phyloP scores from a whole-genome alignment of 169 alveolate species.

The Theileria parva region DNA sequence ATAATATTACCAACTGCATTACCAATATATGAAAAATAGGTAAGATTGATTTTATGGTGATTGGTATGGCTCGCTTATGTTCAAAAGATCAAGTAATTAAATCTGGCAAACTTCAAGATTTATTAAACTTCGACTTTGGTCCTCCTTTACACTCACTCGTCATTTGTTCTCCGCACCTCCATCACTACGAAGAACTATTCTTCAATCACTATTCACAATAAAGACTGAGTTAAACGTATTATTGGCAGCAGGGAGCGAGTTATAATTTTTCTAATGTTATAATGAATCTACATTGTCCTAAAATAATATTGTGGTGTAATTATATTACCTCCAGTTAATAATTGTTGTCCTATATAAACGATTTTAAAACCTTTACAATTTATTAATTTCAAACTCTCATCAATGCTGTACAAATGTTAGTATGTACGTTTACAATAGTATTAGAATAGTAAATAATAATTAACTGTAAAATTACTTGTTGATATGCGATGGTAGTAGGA shows the following conservation, averaged over 20 bases:
- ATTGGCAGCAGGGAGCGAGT: neutral
- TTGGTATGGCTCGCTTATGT: slow-evolving; percentile 95
- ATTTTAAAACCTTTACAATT: slow-evolving; percentile 12
- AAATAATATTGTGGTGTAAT: neutral
- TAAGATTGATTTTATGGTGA: slow-evolving; percentile 75
- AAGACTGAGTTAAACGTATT: too few relatives aligned
- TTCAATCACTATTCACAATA: slow-evolving; percentile 20
- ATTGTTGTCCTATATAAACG: slow-evolving; percentile 47
- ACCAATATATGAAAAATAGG: slow-evolving; percentile 54
- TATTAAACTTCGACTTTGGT: slow-evolving; percentile 87
- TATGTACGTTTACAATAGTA: neutral
- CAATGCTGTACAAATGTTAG: slow-evolving; percentile 6
- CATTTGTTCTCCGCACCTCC: slow-evolving; percentile 88
- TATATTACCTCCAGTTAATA: slow-evolving; percentile 43
- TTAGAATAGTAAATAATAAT: too few relatives aligned
- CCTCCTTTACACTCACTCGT: slow-evolving; percentile 94
- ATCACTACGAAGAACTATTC: slow-evolving; percentile 88
- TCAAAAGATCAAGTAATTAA: slow-evolving; percentile 82
- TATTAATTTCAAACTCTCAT: slow-evolving; percentile 16
- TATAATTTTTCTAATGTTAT: slow-evolving; percentile 21
- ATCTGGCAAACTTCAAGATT: slow-evolving; percentile 81
- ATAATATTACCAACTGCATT: neutral
- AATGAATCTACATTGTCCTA: slow-evolving; percentile 49
- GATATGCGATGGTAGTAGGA: slow-evolving; percentile 74
- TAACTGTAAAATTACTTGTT: slow-evolving; percentile 47